A percentile compares a stretch with the other conserved stretches of the same genome.
phyloP scores from a whole-genome alignment of 2,329 filamentous ascomycete species.

The Rhytidhysteron rufulum region DNA sequence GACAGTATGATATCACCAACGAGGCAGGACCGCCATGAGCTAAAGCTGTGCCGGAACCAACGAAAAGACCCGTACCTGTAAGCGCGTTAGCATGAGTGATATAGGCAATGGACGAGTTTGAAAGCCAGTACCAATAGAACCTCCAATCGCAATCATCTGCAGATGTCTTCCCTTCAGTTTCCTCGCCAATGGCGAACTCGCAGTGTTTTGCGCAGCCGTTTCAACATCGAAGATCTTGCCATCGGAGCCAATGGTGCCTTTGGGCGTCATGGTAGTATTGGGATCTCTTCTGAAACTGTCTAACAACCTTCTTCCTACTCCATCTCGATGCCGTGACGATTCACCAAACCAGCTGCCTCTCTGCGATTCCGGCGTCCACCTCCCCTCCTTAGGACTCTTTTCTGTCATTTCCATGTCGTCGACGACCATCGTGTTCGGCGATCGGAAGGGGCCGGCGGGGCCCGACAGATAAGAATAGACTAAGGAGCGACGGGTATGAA shows the following conservation, averaged over 20 bases:
- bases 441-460: too few species aligned
- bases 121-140: slow-evolving; percentile 49
- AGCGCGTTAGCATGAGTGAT: slow-evolving; percentile 12
- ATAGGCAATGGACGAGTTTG: slow-evolving; percentile 2
- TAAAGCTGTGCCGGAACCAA: slow-evolving; percentile 59
- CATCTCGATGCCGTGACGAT: slow-evolving; percentile 27
- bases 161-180: slow-evolving; percentile 57
- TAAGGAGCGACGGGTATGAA: too few species aligned
- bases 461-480: too few species aligned
- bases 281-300: slow-evolving; percentile 39
- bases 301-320: slow-evolving; percentile 39
- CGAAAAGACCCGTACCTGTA: slow-evolving; percentile 65
- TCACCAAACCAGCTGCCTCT: slow-evolving; percentile 31
- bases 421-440: slow-evolving; percentile 24
- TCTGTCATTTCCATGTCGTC: slow-evolving; percentile 31
- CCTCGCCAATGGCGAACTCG: slow-evolving; percentile 69
- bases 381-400: slow-evolving; percentile 33
- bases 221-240: slow-evolving; percentile 62
- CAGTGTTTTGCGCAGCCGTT: slow-evolving; percentile 58
- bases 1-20: slow-evolving; percentile 37
- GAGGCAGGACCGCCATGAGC: slow-evolving; percentile 36
- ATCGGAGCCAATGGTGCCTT: slow-evolving; percentile 47
- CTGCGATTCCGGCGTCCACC: slow-evolving; percentile 1
- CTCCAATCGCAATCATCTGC: slow-evolving; percentile 61
- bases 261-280: slow-evolving; percentile 43